phyloP scores from a whole-genome alignment of 805 yeast genomes.

The Candida dendrica region DNA sequence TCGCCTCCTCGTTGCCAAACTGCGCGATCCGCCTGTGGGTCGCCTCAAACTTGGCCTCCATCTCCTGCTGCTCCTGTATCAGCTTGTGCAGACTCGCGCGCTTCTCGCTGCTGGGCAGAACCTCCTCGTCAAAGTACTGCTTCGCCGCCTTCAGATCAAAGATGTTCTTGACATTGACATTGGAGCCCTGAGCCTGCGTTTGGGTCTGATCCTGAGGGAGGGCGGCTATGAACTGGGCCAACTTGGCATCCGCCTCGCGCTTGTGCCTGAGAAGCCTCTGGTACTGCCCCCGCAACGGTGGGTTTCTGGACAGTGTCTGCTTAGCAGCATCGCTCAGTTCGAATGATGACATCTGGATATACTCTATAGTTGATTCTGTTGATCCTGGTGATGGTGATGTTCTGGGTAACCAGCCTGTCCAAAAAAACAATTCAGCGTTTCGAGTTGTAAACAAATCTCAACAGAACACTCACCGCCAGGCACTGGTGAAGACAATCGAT shows the following conservation, averaged over 20 bases:
- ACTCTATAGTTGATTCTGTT: too few species aligned
- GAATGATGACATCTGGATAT: too few species aligned
- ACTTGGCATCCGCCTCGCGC: neutral
- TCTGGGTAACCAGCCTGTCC: too few species aligned
- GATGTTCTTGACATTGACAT: neutral
- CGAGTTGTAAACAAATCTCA: too few species aligned
- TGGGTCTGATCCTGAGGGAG: neutral
- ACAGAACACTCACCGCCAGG: too few species aligned
- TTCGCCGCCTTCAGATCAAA: neutral
- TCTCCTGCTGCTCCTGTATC: neutral
- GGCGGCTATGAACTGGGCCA: neutral
- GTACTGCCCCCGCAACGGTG: neutral
- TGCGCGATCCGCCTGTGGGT: neutral
- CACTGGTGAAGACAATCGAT: too few species aligned
- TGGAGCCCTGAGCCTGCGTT: too few species aligned
- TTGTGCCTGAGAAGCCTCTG: neutral
- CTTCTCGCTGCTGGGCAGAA: neutral
- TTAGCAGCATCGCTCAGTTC: neutral
- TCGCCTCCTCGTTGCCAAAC: neutral
- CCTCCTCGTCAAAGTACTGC: neutral
- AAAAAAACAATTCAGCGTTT: too few species aligned
- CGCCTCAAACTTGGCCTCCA: slow-evolving; percentile 1
- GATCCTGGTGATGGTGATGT: too few species aligned
- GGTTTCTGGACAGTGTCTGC: neutral
- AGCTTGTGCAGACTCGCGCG: neutral